Percentiles rank a stretch among this genome's conserved stretches.
Evolutionary conservation across 129 eudicot genomes (phyloP).

Genomic region (Lactuca sativa): DNA sequence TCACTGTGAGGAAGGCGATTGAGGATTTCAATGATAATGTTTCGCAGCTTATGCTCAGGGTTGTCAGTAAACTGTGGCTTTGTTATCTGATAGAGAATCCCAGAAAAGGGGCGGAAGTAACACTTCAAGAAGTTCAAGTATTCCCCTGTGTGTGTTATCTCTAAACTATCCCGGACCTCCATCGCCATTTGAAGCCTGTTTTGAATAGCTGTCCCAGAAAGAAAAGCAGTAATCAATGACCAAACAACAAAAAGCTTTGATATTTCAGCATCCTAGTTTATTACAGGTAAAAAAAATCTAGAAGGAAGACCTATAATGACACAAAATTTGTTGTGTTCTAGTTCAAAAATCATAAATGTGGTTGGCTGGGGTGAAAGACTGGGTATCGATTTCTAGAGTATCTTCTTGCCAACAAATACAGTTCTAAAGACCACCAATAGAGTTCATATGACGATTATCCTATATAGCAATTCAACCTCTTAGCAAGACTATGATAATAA

Average conservation of each 20-base stretch:
- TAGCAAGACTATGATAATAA: background rate
- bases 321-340: background rate
- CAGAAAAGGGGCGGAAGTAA: conserved; percentile 84
- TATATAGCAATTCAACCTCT: background rate
- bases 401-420: background rate
- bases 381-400: background rate
- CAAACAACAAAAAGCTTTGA: background rate
- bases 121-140: conserved; percentile 85
- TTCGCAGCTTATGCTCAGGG: conserved; percentile 83
- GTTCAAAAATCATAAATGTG: conserved; percentile 8
- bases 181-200: conserved; percentile 89
- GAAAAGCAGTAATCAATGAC: conserved; percentile 7
- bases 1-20: conserved; percentile 94
- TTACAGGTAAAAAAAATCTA: conserved; percentile 3
- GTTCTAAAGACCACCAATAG: background rate
- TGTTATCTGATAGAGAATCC: conserved; percentile 62
- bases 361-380: conserved; percentile 7
- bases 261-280: conserved; percentile 16
- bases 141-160: conserved; percentile 96
- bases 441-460: background rate
- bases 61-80: conserved; percentile 87
- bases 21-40: conserved; percentile 77
- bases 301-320: background rate
- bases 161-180: conserved; percentile 99
- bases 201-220: conserved; percentile 58